A percentile compares a stretch with the other conserved stretches of the same genome.
These are phyloP conservation scores for Tephrocybe sp. DNA, from an alignment of 768 basidiomycete genomes.

Conservation along the genomic window DNA sequence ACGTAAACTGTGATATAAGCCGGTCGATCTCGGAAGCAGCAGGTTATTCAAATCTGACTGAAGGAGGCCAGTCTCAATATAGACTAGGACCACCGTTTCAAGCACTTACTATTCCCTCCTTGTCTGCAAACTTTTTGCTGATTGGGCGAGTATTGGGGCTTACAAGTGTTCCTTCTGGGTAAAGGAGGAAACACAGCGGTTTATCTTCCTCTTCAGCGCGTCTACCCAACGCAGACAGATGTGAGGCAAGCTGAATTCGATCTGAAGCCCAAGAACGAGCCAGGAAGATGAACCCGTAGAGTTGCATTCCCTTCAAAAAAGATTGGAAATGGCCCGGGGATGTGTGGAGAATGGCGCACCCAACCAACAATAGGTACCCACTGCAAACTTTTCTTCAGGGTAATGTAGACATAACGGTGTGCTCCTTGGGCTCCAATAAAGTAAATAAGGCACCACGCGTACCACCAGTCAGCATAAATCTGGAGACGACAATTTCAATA, in stretches of 20 bases:
- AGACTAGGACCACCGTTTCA: not conserved
- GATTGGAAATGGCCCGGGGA: conserved; percentile 4
- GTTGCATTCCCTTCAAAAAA: conserved; percentile 78
- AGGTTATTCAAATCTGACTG: conserved; percentile 78
- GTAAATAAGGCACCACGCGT: conserved; percentile 81
- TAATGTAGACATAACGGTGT: conserved; percentile 79
- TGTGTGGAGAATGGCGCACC: conserved; percentile 40
- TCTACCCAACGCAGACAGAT: conserved; percentile 66
- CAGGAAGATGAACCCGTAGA: conserved; percentile 92
- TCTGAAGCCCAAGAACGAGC: conserved; percentile 91
- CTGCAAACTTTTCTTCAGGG: conserved; percentile 88
- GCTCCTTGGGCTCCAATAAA: conserved; percentile 59
- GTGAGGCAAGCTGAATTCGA: conserved; percentile 57
- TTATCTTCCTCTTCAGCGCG: conserved; percentile 65
- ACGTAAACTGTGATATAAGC: conserved; percentile 80
- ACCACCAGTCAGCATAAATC: conserved; percentile 86
- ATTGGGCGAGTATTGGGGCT: conserved; percentile 82
- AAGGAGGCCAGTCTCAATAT: not conserved
- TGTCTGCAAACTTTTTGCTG: conserved; percentile 85
- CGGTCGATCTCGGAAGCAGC: conserved; percentile 92
- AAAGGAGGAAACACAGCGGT: conserved; percentile 81
- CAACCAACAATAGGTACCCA: conserved; percentile 84
- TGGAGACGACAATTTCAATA: conserved; percentile 24
- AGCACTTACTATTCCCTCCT: conserved; percentile 79
- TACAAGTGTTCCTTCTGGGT: conserved; percentile 95